Evolutionary conservation across 257 asterid species (phyloP).

Genomic region (Salvia rosmarinus): DNA sequence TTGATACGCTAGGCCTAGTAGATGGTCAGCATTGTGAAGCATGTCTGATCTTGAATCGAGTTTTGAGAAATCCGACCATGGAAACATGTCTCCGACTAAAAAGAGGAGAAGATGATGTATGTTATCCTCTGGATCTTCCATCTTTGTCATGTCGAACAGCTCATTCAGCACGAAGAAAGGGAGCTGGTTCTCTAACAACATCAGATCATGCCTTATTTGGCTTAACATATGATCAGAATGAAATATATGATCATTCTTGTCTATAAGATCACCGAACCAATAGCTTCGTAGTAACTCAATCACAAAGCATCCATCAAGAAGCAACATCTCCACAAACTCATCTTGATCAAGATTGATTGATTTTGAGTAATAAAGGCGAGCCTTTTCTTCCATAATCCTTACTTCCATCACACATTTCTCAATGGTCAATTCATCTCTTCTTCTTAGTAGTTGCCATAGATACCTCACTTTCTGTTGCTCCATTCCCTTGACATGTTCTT

Average conservation of each 20-base stretch:
- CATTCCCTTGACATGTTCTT: slow-evolving; percentile 26
- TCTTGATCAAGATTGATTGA: background rate
- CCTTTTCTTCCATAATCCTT: background rate
- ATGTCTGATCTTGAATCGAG: background rate
- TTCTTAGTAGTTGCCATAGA: slow-evolving; percentile 27
- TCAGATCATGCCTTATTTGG: slow-evolving; percentile 27
- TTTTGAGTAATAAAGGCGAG: slow-evolving; percentile 40
- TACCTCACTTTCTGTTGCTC: slow-evolving; percentile 43
- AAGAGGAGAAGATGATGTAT: background rate
- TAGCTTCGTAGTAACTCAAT: slow-evolving; percentile 33
- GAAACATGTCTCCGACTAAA: slow-evolving; percentile 1
- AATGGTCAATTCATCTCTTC: background rate
- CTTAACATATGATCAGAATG: slow-evolving; percentile 29
- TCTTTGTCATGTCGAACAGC: slow-evolving; percentile 34
- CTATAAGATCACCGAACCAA: slow-evolving; percentile 4
- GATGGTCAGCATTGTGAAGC: slow-evolving; percentile 18
- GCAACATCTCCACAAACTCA: slow-evolving; percentile 39
- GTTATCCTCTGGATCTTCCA: slow-evolving; percentile 13
- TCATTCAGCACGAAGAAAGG: slow-evolving; percentile 34
- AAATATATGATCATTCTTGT: slow-evolving; percentile 35
- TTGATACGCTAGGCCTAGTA: slow-evolving; percentile 28
- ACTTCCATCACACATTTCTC: slow-evolving; percentile 19
- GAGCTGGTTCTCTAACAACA: slow-evolving; percentile 49
- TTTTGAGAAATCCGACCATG: background rate
- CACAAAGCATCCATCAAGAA: slow-evolving; percentile 51